Base-by-base conservation (phyloP, 805 yeast species). In the Sugiyamaella americana region DNA sequence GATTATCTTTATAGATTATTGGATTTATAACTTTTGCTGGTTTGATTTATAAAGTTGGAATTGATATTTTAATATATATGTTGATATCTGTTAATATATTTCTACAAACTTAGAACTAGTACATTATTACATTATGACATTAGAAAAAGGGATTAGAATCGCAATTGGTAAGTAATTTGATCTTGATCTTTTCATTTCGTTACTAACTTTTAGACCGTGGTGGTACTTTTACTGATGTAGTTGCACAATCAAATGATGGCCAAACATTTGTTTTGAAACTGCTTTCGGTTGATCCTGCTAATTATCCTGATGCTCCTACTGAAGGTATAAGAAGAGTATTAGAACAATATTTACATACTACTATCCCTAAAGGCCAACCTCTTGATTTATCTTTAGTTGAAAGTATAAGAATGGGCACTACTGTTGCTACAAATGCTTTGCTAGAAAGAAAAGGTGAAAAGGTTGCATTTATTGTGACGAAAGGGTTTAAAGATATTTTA, bases 401-500 rank as follows among this genome's bases (percentile, higher is more conserved):
- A 45, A 75, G 81, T 37, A 78, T 88, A 41, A 71, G 95, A 47
- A 82, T 89, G 84, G 97, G 97, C 2, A 88, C 97, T 3, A 89
- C 97, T 0, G 93, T 88, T 8, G 98, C 98, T 1, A 91, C 98
- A 5, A 91, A 91, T 66, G 96, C 98, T 1, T 73, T 93, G 29
- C 71, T 91, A 50, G 98, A 91, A 60, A 74, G 98, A 52, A 88
- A 88, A 60, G 98, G 98, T 43, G 94, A 88, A 48, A 69, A 79
- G 26, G 89, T 94, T 56, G 94, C 93, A 1, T 72, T 91, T 49
- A 65, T 89, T 3, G 87, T 95, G 2, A 86, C 97, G 13, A 83
- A 80, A 57, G 98, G 97, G 0, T 91, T 87, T 66, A 78, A 78
- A 55, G 97, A 91, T 59, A 79, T 85, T 35, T 69, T 91, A 51